Percentiles rank a stretch among this genome's conserved stretches.
Conservation (phyloP, 2,329 filamentous ascomycete genomes). For the Westerdykella sp. region DNA sequence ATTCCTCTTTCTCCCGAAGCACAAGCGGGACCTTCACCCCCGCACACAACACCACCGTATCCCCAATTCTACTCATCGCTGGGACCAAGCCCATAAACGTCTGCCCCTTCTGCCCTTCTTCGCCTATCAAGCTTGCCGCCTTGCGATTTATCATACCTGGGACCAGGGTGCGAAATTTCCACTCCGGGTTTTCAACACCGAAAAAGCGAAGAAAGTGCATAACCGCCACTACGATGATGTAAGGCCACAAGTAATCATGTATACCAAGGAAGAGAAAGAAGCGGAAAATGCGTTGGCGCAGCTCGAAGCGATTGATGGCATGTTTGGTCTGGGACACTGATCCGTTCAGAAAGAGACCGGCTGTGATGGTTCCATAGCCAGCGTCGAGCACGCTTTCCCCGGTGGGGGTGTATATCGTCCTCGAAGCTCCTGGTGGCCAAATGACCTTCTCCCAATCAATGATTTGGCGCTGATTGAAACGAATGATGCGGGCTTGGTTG, state of each 20-base stretch:
- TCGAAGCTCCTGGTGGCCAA: neutral
- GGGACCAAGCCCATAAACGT: slow-evolving; percentile 1
- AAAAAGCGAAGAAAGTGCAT: neutral
- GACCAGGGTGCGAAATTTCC: neutral
- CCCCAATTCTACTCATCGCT: neutral
- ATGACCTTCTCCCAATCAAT: slow-evolving; percentile 3
- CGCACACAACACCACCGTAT: neutral
- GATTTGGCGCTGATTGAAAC: slow-evolving; percentile 1
- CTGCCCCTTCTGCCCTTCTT: neutral
- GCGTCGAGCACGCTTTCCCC: slow-evolving; percentile 1
- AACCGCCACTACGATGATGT: neutral
- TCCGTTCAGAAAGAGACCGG: neutral
- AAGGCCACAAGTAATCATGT: neutral
- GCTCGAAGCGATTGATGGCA: slow-evolving; percentile 1
- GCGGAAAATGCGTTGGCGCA: slow-evolving; percentile 1
- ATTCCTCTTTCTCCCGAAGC: neutral
- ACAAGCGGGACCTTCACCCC: neutral
- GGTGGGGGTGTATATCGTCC: neutral
- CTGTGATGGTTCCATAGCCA: slow-evolving; percentile 3
- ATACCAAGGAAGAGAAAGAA: neutral
- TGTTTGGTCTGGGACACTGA: neutral
- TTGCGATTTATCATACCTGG: neutral
- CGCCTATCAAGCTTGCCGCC: slow-evolving; percentile 1
- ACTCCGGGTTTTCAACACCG: slow-evolving; percentile 1
- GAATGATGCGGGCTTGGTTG: slow-evolving; percentile 1